Base-by-base conservation (phyloP, 805 yeast species). In the Schwanniomyces occidentalis region DNA sequence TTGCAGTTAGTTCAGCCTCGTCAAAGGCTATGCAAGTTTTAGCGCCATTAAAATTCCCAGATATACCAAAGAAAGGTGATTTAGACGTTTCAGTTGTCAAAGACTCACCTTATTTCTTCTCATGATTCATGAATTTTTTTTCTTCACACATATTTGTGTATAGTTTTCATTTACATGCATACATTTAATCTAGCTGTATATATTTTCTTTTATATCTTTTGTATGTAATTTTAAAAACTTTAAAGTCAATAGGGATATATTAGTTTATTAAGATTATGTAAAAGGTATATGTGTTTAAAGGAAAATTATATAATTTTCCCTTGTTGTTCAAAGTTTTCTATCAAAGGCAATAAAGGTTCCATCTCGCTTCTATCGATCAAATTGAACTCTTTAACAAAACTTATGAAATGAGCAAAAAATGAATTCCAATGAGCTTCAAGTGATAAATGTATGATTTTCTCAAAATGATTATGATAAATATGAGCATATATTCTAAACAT, bases 341-440 rank as follows among this genome's bases (percentile, higher is more conserved):
- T 85, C 58, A 93, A 67, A 4, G 85, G 81, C 28, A 70, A 61
- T 42, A 93, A 63, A 0, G 99, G 98, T 36, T 72, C 84, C 59
- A 89, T 63, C 45, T 93, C 99, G 35, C 72, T 69, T 34, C 79
- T 68, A 40, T 89, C 98, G 22, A 93, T 70, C 45, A 93, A 73
- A 34, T 78, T 82, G 58, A 87, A 93, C 45, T 89, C 95, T 46
- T 83, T 82, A 9, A 85, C 77, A 53, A 93, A 87, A 34, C 95
- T 83, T 27, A 91, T 76, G 52, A 85, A 93, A 57, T 93, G 99
- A 10, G 96, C 93, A 63, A 95, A 93, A 49, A 90, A 86, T 3
- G 98, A 90, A 60, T 93, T 93, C 95, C 96, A 93, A 58, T 93
- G 98, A 1, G 98, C 96, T 57, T 93, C 99, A 40, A 93, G 61